Evolutionary conservation across 768 basidiomycete genomes (phyloP).

Genomic region (Paxillus involutus): DNA sequence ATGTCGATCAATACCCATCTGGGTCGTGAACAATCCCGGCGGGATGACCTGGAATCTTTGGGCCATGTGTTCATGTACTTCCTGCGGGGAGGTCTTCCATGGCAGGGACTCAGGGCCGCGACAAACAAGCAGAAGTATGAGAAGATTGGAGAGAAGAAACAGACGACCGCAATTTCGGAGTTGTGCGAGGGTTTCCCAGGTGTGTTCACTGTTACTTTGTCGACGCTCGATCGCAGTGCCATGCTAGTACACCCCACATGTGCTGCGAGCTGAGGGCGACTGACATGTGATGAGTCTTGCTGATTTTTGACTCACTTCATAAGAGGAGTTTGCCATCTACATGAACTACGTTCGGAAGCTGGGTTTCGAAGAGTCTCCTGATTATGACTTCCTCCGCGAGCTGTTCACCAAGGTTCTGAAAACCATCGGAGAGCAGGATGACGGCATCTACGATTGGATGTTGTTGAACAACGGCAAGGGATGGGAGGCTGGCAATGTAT

Average conservation of each 20-base stretch:
- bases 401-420: slow-evolving; percentile 91
- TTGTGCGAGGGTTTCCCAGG: slow-evolving; percentile 97
- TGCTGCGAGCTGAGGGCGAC: not conserved
- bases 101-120: slow-evolving; percentile 96
- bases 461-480: slow-evolving; percentile 90
- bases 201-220: slow-evolving; percentile 23
- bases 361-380: slow-evolving; percentile 95
- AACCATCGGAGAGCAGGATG: slow-evolving; percentile 84
- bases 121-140: slow-evolving; percentile 99
- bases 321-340: slow-evolving; percentile 98
- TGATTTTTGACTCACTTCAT: slow-evolving; percentile 3
- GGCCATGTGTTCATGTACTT: slow-evolving; percentile 99
- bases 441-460: slow-evolving; percentile 97
- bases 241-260: not conserved
- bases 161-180: slow-evolving; percentile 87
- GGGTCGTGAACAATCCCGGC: slow-evolving; percentile 90
- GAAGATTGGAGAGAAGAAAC: slow-evolving; percentile 99
- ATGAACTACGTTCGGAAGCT: slow-evolving; percentile 99
- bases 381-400: slow-evolving; percentile 97
- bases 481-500: slow-evolving; percentile 87
- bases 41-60: slow-evolving; percentile 95
- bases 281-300: not conserved
- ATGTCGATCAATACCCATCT: slow-evolving; percentile 99
- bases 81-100: slow-evolving; percentile 91
- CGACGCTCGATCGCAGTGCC: not conserved